phyloP scores from a whole-genome alignment of 306 rosid species.

The Prunus campanulata region DNA sequence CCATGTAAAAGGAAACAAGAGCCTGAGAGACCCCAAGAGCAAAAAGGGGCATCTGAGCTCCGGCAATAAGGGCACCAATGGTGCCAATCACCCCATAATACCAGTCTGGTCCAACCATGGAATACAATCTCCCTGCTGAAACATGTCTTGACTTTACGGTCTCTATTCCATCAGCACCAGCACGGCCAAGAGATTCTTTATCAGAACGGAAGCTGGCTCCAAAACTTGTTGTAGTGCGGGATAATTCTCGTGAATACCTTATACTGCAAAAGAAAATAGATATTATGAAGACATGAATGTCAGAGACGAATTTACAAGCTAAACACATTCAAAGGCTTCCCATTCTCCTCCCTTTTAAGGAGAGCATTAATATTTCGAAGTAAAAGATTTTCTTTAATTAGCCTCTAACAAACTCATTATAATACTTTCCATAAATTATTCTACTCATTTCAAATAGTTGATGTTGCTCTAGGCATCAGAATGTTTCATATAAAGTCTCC shows the following conservation, averaged over 20 bases:
- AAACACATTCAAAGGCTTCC: conserved; percentile 2
- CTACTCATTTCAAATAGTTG: neutral
- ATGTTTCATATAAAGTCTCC: neutral
- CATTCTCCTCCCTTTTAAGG: neutral
- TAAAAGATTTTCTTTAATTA: neutral
- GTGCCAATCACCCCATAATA: conserved; percentile 72
- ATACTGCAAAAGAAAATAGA: conserved; percentile 36
- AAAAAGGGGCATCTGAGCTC: conserved; percentile 96
- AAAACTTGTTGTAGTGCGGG: conserved; percentile 63
- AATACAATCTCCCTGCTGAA: conserved; percentile 61
- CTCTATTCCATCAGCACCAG: conserved; percentile 59
- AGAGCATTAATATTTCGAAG: neutral
- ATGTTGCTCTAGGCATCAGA: neutral
- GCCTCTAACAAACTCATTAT: neutral
- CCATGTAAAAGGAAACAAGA: conserved; percentile 91
- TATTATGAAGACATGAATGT: neutral
- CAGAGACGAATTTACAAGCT: neutral
- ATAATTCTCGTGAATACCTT: conserved; percentile 64
- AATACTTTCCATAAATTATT: neutral
- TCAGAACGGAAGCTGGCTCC: conserved; percentile 92
- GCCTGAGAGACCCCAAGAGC: conserved; percentile 96
- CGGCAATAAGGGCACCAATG: conserved; percentile 73
- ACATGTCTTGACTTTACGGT: conserved; percentile 43
- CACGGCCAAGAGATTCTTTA: conserved; percentile 62
- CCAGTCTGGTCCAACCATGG: conserved; percentile 93